Evolutionary conservation across 768 basidiomycete species (phyloP), one percentile per base, ranked within the genome.

Genomic region (Mycena crocata): DNA sequence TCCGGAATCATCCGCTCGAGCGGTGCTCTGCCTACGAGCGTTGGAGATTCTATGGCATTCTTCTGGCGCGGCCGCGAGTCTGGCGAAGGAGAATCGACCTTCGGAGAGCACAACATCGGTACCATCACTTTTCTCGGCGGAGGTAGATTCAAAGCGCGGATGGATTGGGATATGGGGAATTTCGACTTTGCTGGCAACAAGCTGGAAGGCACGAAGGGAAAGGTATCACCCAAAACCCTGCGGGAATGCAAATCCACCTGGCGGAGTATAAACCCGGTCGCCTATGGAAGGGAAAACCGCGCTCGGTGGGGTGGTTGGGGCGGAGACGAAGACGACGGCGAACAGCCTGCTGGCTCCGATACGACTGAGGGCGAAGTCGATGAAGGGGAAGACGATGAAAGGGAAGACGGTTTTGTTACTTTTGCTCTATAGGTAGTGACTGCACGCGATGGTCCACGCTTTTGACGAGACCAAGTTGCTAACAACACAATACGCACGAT

Each of bases 1-100:
- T 68, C 72, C 6, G 75, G 76, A 0, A 52, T 75, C 50, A 69
- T 76, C 46, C 68, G 75, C 24, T 73, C 75, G 1, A 30, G 49
- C 1, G 37, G 54, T 24, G 2, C 67, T 15, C 71, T 68, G 12
- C 68, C 75, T 2, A 57, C 26, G 3, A 12, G 49, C 19, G 48
- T 68, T 10, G 68, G 75, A 14, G 60, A 64, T 5, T 51, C 52
- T 0, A 48, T 61, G 37, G 35, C 57, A 9, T 74, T 75, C 51
- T 51, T 66, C 19, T 74, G 74, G 74, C 69, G 76, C 14, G 74
- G 75, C 15, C 58, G 70, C 37, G 73, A 74, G 30, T 21, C 54
- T 24, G 69, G 68, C 23, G 68, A 70, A 32, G 66, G 56, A 15
- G 57, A 58, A 28, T 71, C 74, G 71, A 62, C 64, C 3, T 74